Evolutionary conservation across 495 filamentous ascomycete genomes (phyloP), one percentile per base, ranked within the genome.

Genomic region (Neurospora tetrasperma): DNA sequence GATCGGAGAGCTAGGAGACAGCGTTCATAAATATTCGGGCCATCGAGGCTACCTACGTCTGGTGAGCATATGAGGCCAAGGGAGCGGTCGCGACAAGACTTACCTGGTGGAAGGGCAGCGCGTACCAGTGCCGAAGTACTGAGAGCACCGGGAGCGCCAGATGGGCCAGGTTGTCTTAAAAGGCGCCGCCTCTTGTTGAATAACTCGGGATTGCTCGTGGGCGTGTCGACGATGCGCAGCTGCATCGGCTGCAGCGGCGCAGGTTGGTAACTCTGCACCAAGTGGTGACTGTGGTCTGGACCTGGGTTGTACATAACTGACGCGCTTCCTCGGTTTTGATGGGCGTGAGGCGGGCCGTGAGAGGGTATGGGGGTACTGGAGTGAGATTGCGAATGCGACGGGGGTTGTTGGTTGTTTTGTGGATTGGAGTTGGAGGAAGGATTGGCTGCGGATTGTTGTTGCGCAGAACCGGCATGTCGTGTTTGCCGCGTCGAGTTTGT

Each of bases 21-120:
- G 11, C 94, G 90, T 71, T 94, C 90, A 76, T 97, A 98, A 70
- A 98, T 97, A 79, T 95, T 94, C 5, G 91, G 91, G 11, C 91
- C 91, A 69, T 90, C 86, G 72, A 88, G 90, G 5, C 86, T 87
- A 70, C 85, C 88, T 89, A 70, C 0, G 71, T 73, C n/a, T 18
- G 31, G 66, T 79, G 71, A 80, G 78, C 20, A 75, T 42, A 5
- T 20, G 31, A 9, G 39, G 44, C 39, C 42, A 27, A 62, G 27
- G 46, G 16, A 69, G 27, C 16, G 18, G 35, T 5, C 16, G 54
- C 14, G 14, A 66, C 54, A 66, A 9, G 31, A 14, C 77, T 74
- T 76, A 81, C 80, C 75, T 39, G 72, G 70, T n/a, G 77, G 80
- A 12, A 80, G 20, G 23, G 76, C 70, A 23, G 72, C 70, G 16